phyloP scores from a whole-genome alignment of 441 rosid genomes.

The Brassica balearica region DNA sequence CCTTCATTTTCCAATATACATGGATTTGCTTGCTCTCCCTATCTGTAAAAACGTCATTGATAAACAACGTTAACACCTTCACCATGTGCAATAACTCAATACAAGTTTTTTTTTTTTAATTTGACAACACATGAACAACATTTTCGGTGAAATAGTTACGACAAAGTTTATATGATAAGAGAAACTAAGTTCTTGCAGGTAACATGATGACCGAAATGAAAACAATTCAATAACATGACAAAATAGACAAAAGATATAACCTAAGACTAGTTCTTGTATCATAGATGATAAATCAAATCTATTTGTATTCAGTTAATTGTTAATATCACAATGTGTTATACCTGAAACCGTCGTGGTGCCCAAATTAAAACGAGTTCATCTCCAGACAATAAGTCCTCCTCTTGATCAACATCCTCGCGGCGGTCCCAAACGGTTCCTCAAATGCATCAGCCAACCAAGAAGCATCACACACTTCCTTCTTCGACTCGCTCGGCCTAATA shows the following conservation, averaged over 20 bases:
- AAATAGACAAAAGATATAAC: background rate
- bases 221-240: background rate
- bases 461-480: conserved; percentile 67
- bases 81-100: background rate
- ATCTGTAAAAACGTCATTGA: conserved; percentile 18
- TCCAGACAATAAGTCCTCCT: conserved; percentile 88
- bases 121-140: conserved; percentile 2
- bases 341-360: conserved; percentile 28
- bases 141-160: background rate
- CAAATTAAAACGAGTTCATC: conserved; percentile 90
- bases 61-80: conserved; percentile 15
- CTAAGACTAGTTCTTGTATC: background rate
- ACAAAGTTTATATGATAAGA: background rate
- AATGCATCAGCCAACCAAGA: conserved; percentile 81
- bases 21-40: conserved; percentile 13
- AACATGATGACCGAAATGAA: background rate
- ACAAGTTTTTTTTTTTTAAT: background rate
- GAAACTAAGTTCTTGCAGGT: background rate
- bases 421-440: conserved; percentile 88
- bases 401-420: conserved; percentile 82
- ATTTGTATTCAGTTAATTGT: background rate
- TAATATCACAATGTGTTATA: conserved; percentile 6
- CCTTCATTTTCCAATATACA: conserved; percentile 5
- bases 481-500: conserved; percentile 75
- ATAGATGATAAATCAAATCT: background rate